These are phyloP conservation scores for Xylariales sp. DNA, from an alignment of 2,329 filamentous ascomycete species.

Conservation along the genomic window DNA sequence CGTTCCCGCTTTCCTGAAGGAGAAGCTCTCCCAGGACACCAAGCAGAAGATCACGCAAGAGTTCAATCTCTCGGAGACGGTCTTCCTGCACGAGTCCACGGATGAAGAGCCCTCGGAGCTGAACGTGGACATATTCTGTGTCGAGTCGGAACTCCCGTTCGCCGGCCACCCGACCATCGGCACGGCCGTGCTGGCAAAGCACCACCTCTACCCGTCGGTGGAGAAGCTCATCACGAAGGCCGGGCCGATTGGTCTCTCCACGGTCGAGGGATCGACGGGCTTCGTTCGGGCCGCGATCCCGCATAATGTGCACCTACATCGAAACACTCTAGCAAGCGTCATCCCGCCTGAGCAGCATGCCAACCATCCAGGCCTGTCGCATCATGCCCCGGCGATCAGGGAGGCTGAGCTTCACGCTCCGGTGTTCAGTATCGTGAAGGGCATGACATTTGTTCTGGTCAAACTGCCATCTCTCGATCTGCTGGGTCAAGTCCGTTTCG, in stretches of 20 bases:
- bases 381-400: slow-evolving; percentile 16
- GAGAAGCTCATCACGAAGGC: slow-evolving; percentile 50
- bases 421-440: slow-evolving; percentile 62
- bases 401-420: slow-evolving; percentile 33
- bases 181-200: slow-evolving; percentile 43
- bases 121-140: slow-evolving; percentile 56
- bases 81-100: slow-evolving; percentile 50
- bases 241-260: slow-evolving; percentile 40
- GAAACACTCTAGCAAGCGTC: slow-evolving; percentile 31
- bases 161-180: slow-evolving; percentile 62
- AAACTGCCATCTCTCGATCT: slow-evolving; percentile 56
- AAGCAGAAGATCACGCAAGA: slow-evolving; percentile 58
- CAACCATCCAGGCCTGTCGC: slow-evolving; percentile 16
- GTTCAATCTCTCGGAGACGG: slow-evolving; percentile 61
- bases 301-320: slow-evolving; percentile 61
- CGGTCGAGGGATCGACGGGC: background rate
- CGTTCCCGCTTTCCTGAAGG: slow-evolving; percentile 37
- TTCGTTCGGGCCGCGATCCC: slow-evolving; percentile 59
- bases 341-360: slow-evolving; percentile 14
- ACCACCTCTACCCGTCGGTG: slow-evolving; percentile 28
- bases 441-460: slow-evolving; percentile 69
- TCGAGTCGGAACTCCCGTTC: slow-evolving; percentile 52
- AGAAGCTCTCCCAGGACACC: slow-evolving; percentile 40
- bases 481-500: slow-evolving; percentile 38
- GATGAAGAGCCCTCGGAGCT: slow-evolving; percentile 28